A percentile compares a stretch with the other conserved stretches of the same genome.
These are phyloP conservation scores for Lichtheimia ornata DNA, from an alignment of 371 early-diverging fungal species.

Conservation along the genomic window DNA sequence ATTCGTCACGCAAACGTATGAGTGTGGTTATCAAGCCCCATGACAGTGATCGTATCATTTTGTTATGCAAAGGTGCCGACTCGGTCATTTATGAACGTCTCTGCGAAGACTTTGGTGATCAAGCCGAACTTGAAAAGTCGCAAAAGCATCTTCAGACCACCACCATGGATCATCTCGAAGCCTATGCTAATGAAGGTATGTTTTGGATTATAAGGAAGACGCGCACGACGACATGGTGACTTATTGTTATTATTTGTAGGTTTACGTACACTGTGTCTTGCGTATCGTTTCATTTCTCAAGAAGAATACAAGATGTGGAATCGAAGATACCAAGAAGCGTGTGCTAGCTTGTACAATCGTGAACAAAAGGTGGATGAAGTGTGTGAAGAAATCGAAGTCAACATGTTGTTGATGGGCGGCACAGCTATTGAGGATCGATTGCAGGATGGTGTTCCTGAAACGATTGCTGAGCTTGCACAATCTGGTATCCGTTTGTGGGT, in stretches of 20 bases:
- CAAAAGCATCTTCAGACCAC: slow-evolving; percentile 34
- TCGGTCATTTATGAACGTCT: slow-evolving; percentile 85
- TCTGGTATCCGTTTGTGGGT: slow-evolving; percentile 96
- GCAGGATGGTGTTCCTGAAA: slow-evolving; percentile 85
- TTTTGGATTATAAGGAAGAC: no score
- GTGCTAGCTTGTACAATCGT: slow-evolving; percentile 65
- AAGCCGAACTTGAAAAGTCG: slow-evolving; percentile 40
- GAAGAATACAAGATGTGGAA: slow-evolving; percentile 70
- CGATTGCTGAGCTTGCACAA: slow-evolving; percentile 73
- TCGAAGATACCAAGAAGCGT: slow-evolving; percentile 64
- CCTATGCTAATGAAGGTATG: slow-evolving; percentile 9
- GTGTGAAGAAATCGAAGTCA: slow-evolving; percentile 73
- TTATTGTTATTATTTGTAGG: slow-evolving; percentile 86
- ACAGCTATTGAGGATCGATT: slow-evolving; percentile 94
- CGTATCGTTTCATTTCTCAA: slow-evolving; percentile 72
- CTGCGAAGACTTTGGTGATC: slow-evolving; percentile 46
- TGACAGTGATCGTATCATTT: slow-evolving; percentile 72
- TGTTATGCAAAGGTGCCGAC: slow-evolving; percentile 98
- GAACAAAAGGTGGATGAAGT: slow-evolving; percentile 72
- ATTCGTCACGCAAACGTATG: slow-evolving; percentile 86
- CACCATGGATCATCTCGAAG: slow-evolving; percentile 50
- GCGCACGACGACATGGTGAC: no score
- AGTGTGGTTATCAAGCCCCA: slow-evolving; percentile 72
- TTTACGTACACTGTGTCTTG: slow-evolving; percentile 82
- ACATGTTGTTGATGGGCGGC: slow-evolving; percentile 79